Evolutionary conservation across 768 basidiomycete species (phyloP).

Genomic region (Lentinula boryana): DNA sequence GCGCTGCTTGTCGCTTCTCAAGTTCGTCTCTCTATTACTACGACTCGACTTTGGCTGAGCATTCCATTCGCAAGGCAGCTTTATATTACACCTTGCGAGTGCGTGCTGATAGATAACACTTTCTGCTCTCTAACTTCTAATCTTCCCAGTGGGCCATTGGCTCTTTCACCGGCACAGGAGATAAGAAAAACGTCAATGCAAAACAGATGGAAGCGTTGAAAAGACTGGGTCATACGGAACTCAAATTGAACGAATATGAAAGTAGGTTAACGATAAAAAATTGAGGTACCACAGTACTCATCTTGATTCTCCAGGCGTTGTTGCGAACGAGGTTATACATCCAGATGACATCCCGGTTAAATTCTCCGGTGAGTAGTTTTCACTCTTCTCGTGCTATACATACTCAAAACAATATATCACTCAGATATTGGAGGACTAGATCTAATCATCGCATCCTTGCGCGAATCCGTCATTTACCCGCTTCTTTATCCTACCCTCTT

Average conservation of each 20-base stretch:
- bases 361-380: conserved; percentile 54
- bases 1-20: conserved; percentile 45
- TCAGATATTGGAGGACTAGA: conserved; percentile 92
- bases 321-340: conserved; percentile 90
- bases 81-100: conserved; percentile 73
- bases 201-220: conserved; percentile 69
- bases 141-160: conserved; percentile 59
- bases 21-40: conserved; percentile 24
- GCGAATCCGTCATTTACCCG: conserved; percentile 95
- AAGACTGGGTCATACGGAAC: conserved; percentile 60
- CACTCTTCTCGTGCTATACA: background rate
- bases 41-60: background rate
- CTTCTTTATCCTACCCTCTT: conserved; percentile 89
- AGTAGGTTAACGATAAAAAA: conserved; percentile 36
- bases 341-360: conserved; percentile 80
- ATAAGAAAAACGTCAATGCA: conserved; percentile 56
- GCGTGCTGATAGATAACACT: conserved; percentile 14
- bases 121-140: background rate
- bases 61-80: conserved; percentile 51
- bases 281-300: conserved; percentile 2
- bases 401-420: conserved; percentile 17
- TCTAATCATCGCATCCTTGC: conserved; percentile 79
- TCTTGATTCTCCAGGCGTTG: conserved; percentile 46
- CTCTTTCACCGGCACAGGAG: conserved; percentile 35
- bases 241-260: conserved; percentile 90